Percentiles rank a stretch among this genome's conserved stretches.
Evolutionary conservation across 116 monocot genomes (phyloP).

Genomic region (Iris pallida): DNA sequence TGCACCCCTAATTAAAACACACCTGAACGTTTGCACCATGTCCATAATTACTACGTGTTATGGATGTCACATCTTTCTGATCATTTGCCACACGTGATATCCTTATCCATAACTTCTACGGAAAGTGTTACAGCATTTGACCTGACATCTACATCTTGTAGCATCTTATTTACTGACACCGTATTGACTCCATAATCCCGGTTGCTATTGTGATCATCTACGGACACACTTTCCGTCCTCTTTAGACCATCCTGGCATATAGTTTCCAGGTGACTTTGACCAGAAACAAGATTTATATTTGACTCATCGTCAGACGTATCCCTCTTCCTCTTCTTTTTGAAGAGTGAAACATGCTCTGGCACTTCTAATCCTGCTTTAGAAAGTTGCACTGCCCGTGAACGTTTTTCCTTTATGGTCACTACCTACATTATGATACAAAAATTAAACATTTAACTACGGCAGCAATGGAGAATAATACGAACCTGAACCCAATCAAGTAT

Average conservation of each 20-base stretch:
- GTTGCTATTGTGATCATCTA: conserved; percentile 1
- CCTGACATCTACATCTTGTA: neutral
- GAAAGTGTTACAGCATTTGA: neutral
- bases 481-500: neutral
- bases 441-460: neutral
- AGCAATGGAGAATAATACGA: neutral
- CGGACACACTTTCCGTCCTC: conserved; percentile 7
- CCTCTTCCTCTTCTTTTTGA: conserved; percentile 27
- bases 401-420: conserved; percentile 65
- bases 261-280: conserved; percentile 11
- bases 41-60: conserved; percentile 5
- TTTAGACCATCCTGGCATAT: neutral
- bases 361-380: conserved; percentile 76
- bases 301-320: conserved; percentile 17
- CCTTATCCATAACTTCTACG: conserved; percentile 1
- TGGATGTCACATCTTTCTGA: conserved; percentile 2
- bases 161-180: neutral
- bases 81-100: neutral
- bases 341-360: conserved; percentile 35
- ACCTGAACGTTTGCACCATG: conserved; percentile 19
- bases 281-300: neutral
- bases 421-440: conserved; percentile 30
- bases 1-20: no score
- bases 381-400: conserved; percentile 51
- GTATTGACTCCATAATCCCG: neutral